Base-by-base conservation (phyloP, 352 stramenopile genomes). In the Pythium aquatile region DNA sequence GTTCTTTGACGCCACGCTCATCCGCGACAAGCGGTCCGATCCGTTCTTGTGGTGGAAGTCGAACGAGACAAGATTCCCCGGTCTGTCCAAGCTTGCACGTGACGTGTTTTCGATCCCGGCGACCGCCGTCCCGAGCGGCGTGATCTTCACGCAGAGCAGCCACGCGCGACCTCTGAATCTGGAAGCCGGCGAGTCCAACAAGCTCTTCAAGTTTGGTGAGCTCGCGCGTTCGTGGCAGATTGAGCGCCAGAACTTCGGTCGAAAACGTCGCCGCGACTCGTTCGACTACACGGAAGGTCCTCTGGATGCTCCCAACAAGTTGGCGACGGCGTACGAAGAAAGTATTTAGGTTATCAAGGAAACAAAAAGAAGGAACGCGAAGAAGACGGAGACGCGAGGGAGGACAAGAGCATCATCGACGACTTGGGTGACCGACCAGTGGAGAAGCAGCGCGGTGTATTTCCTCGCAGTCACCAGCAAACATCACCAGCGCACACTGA, bases 41-140 rank as follows among this genome's bases (percentile, higher is more conserved):
- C 83, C 83, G 58, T 88, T 92, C 51, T 57, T 92, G 58, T 92
- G 83, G 83, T 92, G 83, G 83, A 92, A 89, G 63, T 92, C 83
- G 47, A 92, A 92, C 63, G 83, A 88, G 61, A 90, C 83, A 39
- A 78, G 83, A 30, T 92, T 92, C 58, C 83, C 83, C 0, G 68
- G 68, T 5, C 60, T 92, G n/a, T 78, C 83, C 14, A 90, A 89
- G 69, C 79, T 92, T 2, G 83, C 83, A n/a, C 76, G 83, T 29
- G 83, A 92, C 60, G 76, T 92, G 26, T 60, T 92, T 60, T 88
- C 83, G 24, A 90, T 92, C 61, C 83, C 83, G 3, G 83, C 81
- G 3, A 92, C 81, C 0, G 81, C 81, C 2, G 77, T 92, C 7
- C 72, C 81, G 0, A 92, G 83, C 26, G 83, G 83, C 40, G 79